Conservation (phyloP, 2,329 filamentous ascomycete genomes). For the Cercospora citrullina region DNA sequence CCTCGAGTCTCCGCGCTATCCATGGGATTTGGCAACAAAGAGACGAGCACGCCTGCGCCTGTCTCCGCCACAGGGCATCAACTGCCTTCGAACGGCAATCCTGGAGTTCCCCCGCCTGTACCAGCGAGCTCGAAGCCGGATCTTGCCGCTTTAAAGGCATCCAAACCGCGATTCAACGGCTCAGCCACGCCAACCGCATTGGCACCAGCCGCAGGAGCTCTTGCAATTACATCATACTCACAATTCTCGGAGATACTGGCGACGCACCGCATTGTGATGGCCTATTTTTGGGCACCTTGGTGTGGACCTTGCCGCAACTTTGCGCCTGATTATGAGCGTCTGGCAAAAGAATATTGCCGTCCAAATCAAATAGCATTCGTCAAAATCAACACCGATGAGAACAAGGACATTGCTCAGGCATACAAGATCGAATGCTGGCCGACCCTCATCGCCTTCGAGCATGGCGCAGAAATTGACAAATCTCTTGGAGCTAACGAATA, state of each 20-base stretch:
- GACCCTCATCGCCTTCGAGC: conserved; percentile 23
- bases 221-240: conserved; percentile 22
- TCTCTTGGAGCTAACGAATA: conserved; percentile 21
- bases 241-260: conserved; percentile 22
- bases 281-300: conserved; percentile 26
- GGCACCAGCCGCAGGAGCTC: conserved; percentile 20
- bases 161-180: conserved; percentile 46
- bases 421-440: conserved; percentile 28
- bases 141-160: conserved; percentile 56
- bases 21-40: conserved; percentile 33
- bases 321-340: conserved; percentile 25
- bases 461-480: conserved; percentile 21
- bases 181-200: conserved; percentile 11
- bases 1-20: conserved; percentile 33
- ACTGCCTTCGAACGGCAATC: conserved; percentile 10
- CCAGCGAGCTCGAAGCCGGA: conserved; percentile 59
- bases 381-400: conserved; percentile 28
- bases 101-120: conserved; percentile 51
- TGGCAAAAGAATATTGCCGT: conserved; percentile 19
- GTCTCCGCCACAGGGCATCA: conserved; percentile 11
- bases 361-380: conserved; percentile 24
- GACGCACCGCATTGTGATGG: conserved; percentile 21
- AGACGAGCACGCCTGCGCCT: conserved; percentile 15
- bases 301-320: conserved; percentile 26
- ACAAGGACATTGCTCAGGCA: conserved; percentile 22